A percentile compares a stretch with the other conserved stretches of the same genome.
Evolutionary conservation across 306 rosid genomes (phyloP).

Genomic region (Astragalus glycyphyllos): DNA sequence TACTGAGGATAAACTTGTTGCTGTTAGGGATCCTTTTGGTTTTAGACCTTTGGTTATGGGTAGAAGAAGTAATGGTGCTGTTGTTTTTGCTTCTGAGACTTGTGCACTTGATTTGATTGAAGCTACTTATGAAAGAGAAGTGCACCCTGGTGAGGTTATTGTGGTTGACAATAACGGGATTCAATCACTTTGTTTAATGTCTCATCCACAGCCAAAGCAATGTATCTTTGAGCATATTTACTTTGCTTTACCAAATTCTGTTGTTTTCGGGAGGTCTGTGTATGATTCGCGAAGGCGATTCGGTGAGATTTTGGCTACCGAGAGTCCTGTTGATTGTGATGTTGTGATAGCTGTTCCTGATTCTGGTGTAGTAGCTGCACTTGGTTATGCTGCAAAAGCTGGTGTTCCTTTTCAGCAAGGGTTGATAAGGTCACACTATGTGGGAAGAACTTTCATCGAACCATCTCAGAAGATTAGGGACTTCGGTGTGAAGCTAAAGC

Average conservation of each 20-base stretch:
- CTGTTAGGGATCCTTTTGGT: constrained; percentile 83
- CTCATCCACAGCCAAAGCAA: constrained; percentile 84
- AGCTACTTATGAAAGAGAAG: constrained; percentile 94
- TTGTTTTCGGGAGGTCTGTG: constrained; percentile 83
- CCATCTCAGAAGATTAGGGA: constrained; percentile 95
- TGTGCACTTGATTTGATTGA: constrained; percentile 97
- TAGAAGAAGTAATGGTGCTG: constrained; percentile 85
- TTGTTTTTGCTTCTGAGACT: constrained; percentile 97
- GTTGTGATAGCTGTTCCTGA: constrained; percentile 96
- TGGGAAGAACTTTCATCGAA: constrained; percentile 96
- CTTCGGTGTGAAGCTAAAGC: constrained; percentile 87
- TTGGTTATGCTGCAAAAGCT: constrained; percentile 91
- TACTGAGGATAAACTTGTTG: constrained; percentile 86
- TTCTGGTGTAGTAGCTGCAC: constrained; percentile 96
- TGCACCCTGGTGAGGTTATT: constrained; percentile 85
- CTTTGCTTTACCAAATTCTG: constrained; percentile 88
- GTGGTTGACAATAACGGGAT: constrained; percentile 81
- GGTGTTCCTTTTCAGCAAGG: constrained; percentile 97
- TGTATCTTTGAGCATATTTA: constrained; percentile 95
- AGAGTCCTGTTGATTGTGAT: constrained; percentile 89
- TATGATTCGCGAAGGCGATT: constrained; percentile 76
- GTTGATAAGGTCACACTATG: constrained; percentile 91
- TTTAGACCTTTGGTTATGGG: constrained; percentile 97
- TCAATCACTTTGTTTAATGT: constrained; percentile 84
- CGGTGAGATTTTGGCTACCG: constrained; percentile 88